Conservation (phyloP, 1,284 basidiomycete species). For the Cutaneotrichosporon cavernicola region DNA sequence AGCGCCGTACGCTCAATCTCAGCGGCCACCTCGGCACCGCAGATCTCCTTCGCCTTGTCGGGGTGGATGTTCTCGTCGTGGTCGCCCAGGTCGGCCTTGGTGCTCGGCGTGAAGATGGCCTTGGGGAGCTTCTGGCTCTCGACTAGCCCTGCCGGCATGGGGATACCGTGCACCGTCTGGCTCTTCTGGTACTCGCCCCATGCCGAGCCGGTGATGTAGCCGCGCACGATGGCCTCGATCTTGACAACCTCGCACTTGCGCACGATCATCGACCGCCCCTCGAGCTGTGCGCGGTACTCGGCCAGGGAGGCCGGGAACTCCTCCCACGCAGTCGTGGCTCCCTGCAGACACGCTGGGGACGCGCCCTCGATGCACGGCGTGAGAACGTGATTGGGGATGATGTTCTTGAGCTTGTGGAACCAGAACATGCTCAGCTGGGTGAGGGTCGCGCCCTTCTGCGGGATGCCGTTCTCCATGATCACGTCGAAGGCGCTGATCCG, state of each 20-base stretch:
- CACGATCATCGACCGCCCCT: constrained; percentile 88
- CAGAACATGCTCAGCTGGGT: constrained; percentile 91
- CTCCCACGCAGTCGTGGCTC: constrained; percentile 60
- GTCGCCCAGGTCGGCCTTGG: constrained; percentile 90
- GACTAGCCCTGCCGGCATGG: constrained; percentile 70
- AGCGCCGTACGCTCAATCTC: constrained; percentile 52
- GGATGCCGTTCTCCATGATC: constrained; percentile 87
- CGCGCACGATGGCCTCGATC: constrained; percentile 95
- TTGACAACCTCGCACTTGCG: constrained; percentile 84
- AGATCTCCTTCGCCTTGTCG: constrained; percentile 60
- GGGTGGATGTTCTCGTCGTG: constrained; percentile 99
- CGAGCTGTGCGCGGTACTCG: constrained; percentile 63
- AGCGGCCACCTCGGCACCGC: constrained; percentile 50
- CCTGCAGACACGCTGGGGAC: constrained; percentile 19
- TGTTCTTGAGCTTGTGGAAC: constrained; percentile 76
- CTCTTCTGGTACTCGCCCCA: constrained; percentile 90
- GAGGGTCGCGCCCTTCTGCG: constrained; percentile 86
- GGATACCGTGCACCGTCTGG: constrained; percentile 85
- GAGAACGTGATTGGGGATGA: constrained; percentile 85
- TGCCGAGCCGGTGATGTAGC: constrained; percentile 93
- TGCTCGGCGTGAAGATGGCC: constrained; percentile 93
- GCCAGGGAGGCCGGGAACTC: constrained; percentile 68
- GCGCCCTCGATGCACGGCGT: constrained; percentile 55
- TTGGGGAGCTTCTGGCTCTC: constrained; percentile 80
- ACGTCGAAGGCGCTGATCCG: constrained; percentile 97